phyloP scores from a whole-genome alignment of 202 grass and related monocot species.

The Schoenoplectus triqueter region DNA sequence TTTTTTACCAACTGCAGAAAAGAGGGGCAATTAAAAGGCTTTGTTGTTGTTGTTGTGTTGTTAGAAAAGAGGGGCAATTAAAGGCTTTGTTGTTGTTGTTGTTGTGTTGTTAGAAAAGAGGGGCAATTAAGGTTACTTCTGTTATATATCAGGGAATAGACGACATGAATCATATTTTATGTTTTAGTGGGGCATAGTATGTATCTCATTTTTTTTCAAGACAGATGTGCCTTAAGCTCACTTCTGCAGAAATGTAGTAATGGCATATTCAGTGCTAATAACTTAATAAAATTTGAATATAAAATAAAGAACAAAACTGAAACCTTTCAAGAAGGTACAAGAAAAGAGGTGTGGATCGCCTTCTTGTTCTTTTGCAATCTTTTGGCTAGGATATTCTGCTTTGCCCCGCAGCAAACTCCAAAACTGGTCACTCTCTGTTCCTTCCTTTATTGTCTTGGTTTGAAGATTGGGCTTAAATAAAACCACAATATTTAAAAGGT shows the following conservation, averaged over 20 bases:
- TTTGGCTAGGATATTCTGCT: slow-evolving; percentile 87
- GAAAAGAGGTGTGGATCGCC: slow-evolving; percentile 86
- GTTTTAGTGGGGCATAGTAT: not conserved
- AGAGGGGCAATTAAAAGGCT: not conserved
- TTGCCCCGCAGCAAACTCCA: slow-evolving; percentile 84
- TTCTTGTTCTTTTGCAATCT: slow-evolving; percentile 77
- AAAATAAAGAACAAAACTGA: slow-evolving; percentile 13
- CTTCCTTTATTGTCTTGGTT: slow-evolving; percentile 82
- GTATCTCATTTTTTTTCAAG: not conserved
- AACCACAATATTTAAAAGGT: slow-evolving; percentile 16
- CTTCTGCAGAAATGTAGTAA: not conserved
- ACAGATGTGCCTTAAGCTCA: not conserved
- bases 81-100: too few species aligned
- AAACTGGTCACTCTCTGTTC: slow-evolving; percentile 82
- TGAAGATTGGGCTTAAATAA: slow-evolving; percentile 73
- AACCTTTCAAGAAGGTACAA: slow-evolving; percentile 80
- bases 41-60: too few species aligned
- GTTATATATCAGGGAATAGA: not conserved
- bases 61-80: not conserved
- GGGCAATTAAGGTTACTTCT: not conserved
- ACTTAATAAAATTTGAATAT: not conserved
- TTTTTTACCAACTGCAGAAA: not conserved
- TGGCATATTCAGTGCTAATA: not conserved
- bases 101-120: not conserved
- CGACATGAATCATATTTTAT: slow-evolving; percentile 2